phyloP scores from a whole-genome alignment of 2,329 filamentous ascomycete genomes.

The Cladophialophora carrionii region DNA sequence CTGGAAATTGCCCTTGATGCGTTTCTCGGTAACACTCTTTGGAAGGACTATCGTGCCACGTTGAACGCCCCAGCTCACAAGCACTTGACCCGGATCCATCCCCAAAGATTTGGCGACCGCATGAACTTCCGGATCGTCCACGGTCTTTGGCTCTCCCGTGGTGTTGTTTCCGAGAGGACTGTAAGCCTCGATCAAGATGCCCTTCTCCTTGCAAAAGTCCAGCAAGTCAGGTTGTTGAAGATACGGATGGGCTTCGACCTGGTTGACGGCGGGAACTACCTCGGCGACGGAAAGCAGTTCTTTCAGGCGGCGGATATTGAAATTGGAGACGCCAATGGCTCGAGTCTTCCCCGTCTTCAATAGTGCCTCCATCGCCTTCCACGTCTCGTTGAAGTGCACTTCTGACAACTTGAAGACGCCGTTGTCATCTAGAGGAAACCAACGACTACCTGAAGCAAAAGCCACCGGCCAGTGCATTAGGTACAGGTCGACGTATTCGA shows the following conservation, averaged over 20 bases:
- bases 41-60: slow-evolving; percentile 59
- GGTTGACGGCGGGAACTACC: slow-evolving; percentile 70
- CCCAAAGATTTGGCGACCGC: slow-evolving; percentile 67
- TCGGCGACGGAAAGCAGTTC: slow-evolving; percentile 61
- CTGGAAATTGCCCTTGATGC: slow-evolving; percentile 56
- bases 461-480: slow-evolving; percentile 46
- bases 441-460: slow-evolving; percentile 44
- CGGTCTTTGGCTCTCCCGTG: slow-evolving; percentile 65
- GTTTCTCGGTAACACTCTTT: slow-evolving; percentile 58
- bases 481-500: slow-evolving; percentile 70
- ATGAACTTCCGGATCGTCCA: slow-evolving; percentile 64
- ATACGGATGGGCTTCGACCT: slow-evolving; percentile 81
- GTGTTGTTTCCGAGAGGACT: slow-evolving; percentile 65
- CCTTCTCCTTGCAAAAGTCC: slow-evolving; percentile 52
- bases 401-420: slow-evolving; percentile 35
- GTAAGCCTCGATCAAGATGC: slow-evolving; percentile 61
- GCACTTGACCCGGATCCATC: slow-evolving; percentile 59
- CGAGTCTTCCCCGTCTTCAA: slow-evolving; percentile 58
- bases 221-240: slow-evolving; percentile 59
- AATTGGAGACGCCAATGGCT: slow-evolving; percentile 65
- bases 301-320: slow-evolving; percentile 58
- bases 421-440: slow-evolving; percentile 52
- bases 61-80: slow-evolving; percentile 60
- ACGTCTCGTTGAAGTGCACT: slow-evolving; percentile 51
- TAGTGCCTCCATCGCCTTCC: slow-evolving; percentile 70